Conservation (phyloP, 441 rosid species). For the Syzygium malaccense region DNA sequence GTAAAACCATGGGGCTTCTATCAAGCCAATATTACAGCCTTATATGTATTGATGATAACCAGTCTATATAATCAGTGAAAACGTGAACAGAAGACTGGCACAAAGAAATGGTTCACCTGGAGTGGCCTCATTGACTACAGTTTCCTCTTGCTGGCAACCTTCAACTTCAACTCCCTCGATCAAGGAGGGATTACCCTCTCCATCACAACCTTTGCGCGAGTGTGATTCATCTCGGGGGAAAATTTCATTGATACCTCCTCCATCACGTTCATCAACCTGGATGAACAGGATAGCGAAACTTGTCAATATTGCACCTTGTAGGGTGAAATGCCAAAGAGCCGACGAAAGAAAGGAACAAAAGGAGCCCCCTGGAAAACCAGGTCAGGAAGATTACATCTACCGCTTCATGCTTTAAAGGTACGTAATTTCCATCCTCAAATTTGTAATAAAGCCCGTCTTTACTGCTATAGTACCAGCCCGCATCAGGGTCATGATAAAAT, state of each 20-base stretch:
- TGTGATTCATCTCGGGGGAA: conserved; percentile 20
- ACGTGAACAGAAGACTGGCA: neutral
- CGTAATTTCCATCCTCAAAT: conserved; percentile 69
- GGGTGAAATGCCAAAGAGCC: neutral
- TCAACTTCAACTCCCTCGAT: neutral
- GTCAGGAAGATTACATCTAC: conserved; percentile 12
- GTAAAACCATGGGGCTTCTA: neutral
- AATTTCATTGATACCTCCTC: conserved; percentile 16
- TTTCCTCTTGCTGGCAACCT: neutral
- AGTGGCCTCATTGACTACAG: neutral
- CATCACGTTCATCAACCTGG: conserved; percentile 24
- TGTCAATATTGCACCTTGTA: neutral
- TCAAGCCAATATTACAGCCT: neutral
- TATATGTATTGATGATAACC: neutral
- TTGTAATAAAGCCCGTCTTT: conserved; percentile 74
- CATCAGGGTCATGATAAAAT: conserved; percentile 76
- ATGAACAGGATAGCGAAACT: neutral
- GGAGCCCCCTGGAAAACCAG: neutral
- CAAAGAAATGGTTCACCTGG: neutral
- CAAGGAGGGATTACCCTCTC: conserved; percentile 3
- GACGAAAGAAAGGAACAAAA: neutral
- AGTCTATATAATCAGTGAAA: neutral
- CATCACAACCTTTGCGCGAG: neutral
- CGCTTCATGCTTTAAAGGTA: conserved; percentile 36
- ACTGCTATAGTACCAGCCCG: conserved; percentile 87